Evolutionary conservation across 2,329 filamentous ascomycete species (phyloP).

Genomic region (Fusarium domesticum): DNA sequence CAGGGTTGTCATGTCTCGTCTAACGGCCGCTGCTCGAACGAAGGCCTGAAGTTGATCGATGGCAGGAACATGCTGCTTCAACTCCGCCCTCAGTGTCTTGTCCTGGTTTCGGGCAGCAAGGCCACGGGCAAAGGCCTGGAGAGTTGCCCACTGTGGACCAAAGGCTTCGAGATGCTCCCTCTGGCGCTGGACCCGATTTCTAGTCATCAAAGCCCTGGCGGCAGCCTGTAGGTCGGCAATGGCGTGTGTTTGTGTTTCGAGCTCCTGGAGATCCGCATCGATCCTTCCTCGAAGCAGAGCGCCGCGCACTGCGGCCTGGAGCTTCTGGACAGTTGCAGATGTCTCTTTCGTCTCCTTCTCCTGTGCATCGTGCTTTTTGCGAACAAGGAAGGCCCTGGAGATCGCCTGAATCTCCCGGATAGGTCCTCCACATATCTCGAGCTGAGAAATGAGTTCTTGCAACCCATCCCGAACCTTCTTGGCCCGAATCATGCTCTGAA

Average conservation of each 20-base stretch:
- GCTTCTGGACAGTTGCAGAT: constrained; percentile 50
- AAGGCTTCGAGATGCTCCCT: constrained; percentile 51
- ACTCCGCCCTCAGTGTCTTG: constrained; percentile 45
- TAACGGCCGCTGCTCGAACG: constrained; percentile 53
- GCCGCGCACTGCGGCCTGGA: constrained; percentile 68
- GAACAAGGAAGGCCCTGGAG: constrained; percentile 64
- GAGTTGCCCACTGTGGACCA: constrained; percentile 47
- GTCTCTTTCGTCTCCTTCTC: constrained; percentile 53
- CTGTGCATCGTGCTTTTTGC: constrained; percentile 55
- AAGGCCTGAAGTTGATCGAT: constrained; percentile 50
- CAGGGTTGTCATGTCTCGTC: constrained; percentile 48
- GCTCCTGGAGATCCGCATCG: constrained; percentile 49
- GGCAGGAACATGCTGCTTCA: constrained; percentile 42
- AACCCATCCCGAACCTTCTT: constrained; percentile 61
- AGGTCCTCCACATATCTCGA: constrained; percentile 60
- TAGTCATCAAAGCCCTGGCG: constrained; percentile 59
- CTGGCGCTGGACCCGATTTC: constrained; percentile 51
- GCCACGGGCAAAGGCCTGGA: constrained; percentile 45
- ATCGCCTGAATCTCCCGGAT: constrained; percentile 64
- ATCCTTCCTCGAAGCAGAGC: constrained; percentile 59
- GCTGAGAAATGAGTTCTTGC: constrained; percentile 53
- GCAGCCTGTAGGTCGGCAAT: constrained; percentile 63
- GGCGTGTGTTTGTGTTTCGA: constrained; percentile 49
- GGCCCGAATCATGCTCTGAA: constrained; percentile 79
- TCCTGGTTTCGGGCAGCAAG: constrained; percentile 46